Base-by-base conservation (phyloP, 2,329 filamentous ascomycete genomes). In the Exophiala dermatitidis region DNA sequence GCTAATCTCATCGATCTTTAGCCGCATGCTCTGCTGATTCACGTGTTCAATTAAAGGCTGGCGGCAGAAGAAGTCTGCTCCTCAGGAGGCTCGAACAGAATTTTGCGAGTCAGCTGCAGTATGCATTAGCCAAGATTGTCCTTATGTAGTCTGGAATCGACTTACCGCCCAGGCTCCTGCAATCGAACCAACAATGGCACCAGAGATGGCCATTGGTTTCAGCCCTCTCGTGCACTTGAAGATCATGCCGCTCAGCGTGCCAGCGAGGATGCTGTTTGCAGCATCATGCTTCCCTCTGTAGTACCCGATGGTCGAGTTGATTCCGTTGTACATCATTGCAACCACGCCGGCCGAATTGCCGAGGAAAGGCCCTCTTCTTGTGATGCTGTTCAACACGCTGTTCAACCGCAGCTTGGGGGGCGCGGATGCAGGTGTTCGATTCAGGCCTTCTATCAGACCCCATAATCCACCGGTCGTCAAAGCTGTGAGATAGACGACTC, bases 261-360 rank as follows among this genome's bases (percentile, higher is more conserved):
- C 93, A 3, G 93, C 91, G 19, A 81, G 72, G 50, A 98, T 81
- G 59, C 89, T 93, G 75, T 98, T 98, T 54, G 85, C 81, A 2
- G 89, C 81, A 70, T 98, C 94, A 64, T 95, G 90, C 74, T 89
- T 88, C 59, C 89, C 89, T 57, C 90, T 79, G 60, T 84, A 70
- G 65, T 86, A 83, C 37, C 89, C 90, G 57, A 95, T 82, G 52
- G 82, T 82, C 32, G 88, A 93, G 75, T 95, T 95, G 70, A 93
- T 78, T 51, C 88, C 87, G 73, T 97, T 98, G 74, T 98, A 98
- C 49, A 90, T 83, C 77, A 98, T 90, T 33, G 94, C 93, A 50
- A 98, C 84, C 33, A 97, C 91, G 67, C 90, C 93, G 1, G 91
- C 91, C 32, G 88, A 95, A 77, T 98, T 98, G 41, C 93, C 93